phyloP scores from a whole-genome alignment of 495 filamentous ascomycete species.

The Clohesyomyces aquaticus region DNA sequence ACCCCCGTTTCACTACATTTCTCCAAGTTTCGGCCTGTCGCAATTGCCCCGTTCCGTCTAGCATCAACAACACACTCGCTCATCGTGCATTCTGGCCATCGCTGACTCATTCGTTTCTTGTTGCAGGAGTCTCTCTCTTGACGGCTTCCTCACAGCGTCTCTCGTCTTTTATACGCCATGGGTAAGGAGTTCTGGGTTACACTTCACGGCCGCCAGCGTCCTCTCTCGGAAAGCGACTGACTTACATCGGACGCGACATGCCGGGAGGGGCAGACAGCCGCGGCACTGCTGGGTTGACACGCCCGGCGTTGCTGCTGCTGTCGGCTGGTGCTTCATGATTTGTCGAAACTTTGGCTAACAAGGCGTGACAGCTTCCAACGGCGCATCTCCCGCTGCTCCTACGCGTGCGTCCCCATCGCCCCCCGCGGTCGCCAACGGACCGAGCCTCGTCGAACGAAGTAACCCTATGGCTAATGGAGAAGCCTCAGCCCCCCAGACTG shows the following conservation, averaged over 20 bases:
- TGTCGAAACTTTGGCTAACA: constrained; percentile 24
- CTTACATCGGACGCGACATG: neutral
- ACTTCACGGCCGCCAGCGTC: constrained; percentile 11
- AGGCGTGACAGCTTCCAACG: constrained; percentile 36
- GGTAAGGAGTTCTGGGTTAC: constrained; percentile 42
- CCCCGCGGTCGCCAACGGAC: constrained; percentile 50
- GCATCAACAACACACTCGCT: constrained; percentile 13
- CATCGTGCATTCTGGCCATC: neutral
- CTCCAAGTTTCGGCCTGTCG: constrained; percentile 30
- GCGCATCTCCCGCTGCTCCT: constrained; percentile 40
- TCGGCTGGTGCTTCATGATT: neutral
- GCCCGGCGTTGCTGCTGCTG: neutral
- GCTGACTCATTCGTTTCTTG: constrained; percentile 19
- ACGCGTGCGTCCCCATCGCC: constrained; percentile 47
- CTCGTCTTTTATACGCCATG: constrained; percentile 42
- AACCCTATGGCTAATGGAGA: constrained; percentile 64
- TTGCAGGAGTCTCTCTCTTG: constrained; percentile 38
- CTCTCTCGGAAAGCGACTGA: constrained; percentile 7
- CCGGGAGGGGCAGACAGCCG: neutral
- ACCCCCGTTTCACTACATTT: constrained; percentile 30
- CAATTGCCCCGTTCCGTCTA: constrained; percentile 24
- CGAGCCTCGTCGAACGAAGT: constrained; percentile 63
- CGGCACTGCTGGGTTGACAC: neutral
- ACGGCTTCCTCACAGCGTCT: constrained; percentile 28
- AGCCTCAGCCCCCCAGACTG: constrained; percentile 60